Evolutionary conservation across 129 eudicot species (phyloP).

Genomic region (Flaveria ramosissima): DNA sequence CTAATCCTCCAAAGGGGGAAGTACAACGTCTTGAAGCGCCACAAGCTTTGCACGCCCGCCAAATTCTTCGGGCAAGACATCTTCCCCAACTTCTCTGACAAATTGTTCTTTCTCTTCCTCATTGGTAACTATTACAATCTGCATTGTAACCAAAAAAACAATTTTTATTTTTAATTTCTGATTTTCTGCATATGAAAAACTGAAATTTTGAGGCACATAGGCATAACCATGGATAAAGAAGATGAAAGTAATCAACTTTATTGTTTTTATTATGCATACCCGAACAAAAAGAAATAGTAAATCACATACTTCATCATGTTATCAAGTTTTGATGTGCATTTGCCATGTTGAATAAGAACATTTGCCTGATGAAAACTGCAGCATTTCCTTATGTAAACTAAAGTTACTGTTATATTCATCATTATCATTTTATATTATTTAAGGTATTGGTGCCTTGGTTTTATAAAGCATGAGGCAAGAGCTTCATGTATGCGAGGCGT

Average conservation of each 20-base stretch:
- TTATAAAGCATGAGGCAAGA: neutral
- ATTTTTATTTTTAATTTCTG: neutral
- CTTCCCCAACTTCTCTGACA: constrained; percentile 55
- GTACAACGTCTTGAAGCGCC: constrained; percentile 48
- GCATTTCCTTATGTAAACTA: neutral
- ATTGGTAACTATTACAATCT: constrained; percentile 51
- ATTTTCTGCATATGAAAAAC: neutral
- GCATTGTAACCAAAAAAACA: constrained; percentile 22
- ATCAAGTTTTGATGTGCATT: neutral
- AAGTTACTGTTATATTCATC: constrained; percentile 4
- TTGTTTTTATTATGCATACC: neutral
- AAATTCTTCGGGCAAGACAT: constrained; percentile 60
- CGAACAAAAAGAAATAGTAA: neutral
- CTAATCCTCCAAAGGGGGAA: constrained; percentile 39
- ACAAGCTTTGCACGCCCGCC: constrained; percentile 58
- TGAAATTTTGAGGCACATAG: neutral
- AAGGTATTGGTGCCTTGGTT: neutral
- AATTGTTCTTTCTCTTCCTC: constrained; percentile 56
- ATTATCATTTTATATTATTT: neutral
- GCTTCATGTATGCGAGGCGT: neutral
- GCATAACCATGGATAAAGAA: neutral
- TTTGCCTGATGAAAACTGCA: neutral
- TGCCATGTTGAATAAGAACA: too few species aligned
- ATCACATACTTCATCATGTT: neutral
- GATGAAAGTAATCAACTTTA: neutral